Evolutionary conservation across 75 land plant genomes (phyloP), one percentile per base, ranked within the genome.

Genomic region (Chamaecyparis obtusa): DNA sequence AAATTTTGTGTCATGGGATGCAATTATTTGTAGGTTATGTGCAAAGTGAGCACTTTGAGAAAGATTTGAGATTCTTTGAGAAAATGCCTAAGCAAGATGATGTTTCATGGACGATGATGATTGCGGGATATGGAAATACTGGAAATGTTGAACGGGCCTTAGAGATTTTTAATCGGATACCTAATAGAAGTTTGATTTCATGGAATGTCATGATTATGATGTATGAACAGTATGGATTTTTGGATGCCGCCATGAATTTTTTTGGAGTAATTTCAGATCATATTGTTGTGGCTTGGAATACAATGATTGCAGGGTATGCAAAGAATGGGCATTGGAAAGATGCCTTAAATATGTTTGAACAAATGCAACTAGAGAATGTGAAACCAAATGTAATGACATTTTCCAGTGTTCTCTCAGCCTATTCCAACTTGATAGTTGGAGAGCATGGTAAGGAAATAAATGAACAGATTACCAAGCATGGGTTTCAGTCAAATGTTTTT

Each of bases 21-120:
- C 92, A 5, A 88, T 93, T 88, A 35, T n/a, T 93, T 36, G 86
- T 88, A 19, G 94, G 92, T 19, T 92, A 90, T 71, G 44, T 87
- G 36, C 90, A 91, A 0, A 89, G 87, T 87, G 94, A 92, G 5
- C 85, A 89, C 33, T 30, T 24, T 44, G 13, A 60, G 5, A 91
- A 92, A 46, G 89, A 49, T 1, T 41, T 90, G 55, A 87, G 55
- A 27, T 19, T 92, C 49, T 89, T 92, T 85, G 86, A 90, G 6
- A 2, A 72, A 37, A 92, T 92, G 48, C 48, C 48, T 46, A 8
- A 46, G 48, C 48, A 8, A 46, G 48, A 46, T 8, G 48, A 46
- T 46, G 48, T 46, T 46, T 46, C 48, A 8, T 46, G 48, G 48
- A 46, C 48, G 48, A 46, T 8, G 48, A 46, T 46, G 48, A 46